phyloP scores from a whole-genome alignment of 1,284 basidiomycete genomes.

The Moesziomyces aphidis region DNA sequence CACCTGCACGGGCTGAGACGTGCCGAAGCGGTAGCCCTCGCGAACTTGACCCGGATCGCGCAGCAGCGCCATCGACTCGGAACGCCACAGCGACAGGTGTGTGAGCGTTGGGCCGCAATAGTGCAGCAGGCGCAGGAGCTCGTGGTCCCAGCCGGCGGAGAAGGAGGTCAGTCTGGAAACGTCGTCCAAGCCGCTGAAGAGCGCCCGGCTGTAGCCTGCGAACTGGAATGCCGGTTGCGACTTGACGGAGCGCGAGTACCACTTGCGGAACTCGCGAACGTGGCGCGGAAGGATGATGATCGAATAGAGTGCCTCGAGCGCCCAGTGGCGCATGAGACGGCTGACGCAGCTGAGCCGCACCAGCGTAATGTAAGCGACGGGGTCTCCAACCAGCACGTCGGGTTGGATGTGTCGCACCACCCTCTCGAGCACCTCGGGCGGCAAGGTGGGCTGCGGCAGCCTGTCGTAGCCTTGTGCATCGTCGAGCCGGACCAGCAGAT shows the following conservation, averaged over 20 bases:
- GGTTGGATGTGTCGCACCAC: constrained; percentile 41
- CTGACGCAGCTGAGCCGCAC: constrained; percentile 52
- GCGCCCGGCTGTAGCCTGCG: constrained; percentile 49
- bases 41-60: constrained; percentile 62
- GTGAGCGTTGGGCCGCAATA: constrained; percentile 57
- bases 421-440: constrained; percentile 54
- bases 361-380: constrained; percentile 41
- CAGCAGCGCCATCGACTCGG: constrained; percentile 61
- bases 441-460: constrained; percentile 48
- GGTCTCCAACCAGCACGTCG: constrained; percentile 49
- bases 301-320: constrained; percentile 52
- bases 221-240: constrained; percentile 56
- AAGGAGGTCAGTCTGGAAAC: constrained; percentile 60
- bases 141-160: constrained; percentile 65
- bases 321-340: constrained; percentile 51
- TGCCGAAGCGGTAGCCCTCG: constrained; percentile 44
- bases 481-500: constrained; percentile 20
- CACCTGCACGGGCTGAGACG: constrained; percentile 48
- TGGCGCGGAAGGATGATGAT: constrained; percentile 62
- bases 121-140: constrained; percentile 61
- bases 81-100: constrained; percentile 61
- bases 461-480: constrained; percentile 13
- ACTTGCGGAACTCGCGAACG: constrained; percentile 64
- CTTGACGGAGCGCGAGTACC: constrained; percentile 55
- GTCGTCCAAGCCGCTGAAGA: constrained; percentile 59